Base-by-base conservation (phyloP, 1,139 yeast genomes). In the Scheffersomyces lignicola region DNA sequence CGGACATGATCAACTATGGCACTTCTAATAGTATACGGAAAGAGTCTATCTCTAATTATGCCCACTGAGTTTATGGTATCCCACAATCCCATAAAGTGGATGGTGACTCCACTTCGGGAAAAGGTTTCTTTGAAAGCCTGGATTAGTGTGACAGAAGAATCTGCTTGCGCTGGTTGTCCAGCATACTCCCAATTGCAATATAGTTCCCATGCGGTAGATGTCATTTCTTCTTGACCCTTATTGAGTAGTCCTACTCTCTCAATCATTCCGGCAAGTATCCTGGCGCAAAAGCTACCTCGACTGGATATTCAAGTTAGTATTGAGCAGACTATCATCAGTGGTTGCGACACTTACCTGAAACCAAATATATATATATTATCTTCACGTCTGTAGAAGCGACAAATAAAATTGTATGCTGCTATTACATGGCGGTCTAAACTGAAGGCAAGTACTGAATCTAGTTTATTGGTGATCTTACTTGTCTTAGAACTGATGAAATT, bases 41-140 rank as follows among this genome's bases (percentile, higher is more conserved):
- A 80, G 48, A 76, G 47, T 32, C 76, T 54, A 48, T 80, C 84
- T 33, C 76, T 60, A 3, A 80, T 42, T 7, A 79, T 45, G 0
- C 87, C 87, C 13, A 80, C 79, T 0, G 85, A 78, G 47, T 78
- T 78, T 13, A 80, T 78, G 0, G 84, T 75, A 55, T 81, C 88
- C 70, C 82, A 80, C 20, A 80, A 54, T 0, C 86, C 87, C 70
- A 80, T 72, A 40, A 79, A 78, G 43, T 73, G 70, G 31, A 81
- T 65, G 7, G 49, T 49, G 2, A 77, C 72, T 1, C 59, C 49
- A 2, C 56, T 52, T 28, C 77, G 58, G 24, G 78, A 69, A 46
- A 79, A 78, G 0, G 79, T 73, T 33, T 58, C 61, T 42, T 64
- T 71, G 51, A 78, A 79, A 41, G 76, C 80, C 26, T 61, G 67